phyloP scores from a whole-genome alignment of 805 yeast species.

The Ogataea parapolymorpha region DNA sequence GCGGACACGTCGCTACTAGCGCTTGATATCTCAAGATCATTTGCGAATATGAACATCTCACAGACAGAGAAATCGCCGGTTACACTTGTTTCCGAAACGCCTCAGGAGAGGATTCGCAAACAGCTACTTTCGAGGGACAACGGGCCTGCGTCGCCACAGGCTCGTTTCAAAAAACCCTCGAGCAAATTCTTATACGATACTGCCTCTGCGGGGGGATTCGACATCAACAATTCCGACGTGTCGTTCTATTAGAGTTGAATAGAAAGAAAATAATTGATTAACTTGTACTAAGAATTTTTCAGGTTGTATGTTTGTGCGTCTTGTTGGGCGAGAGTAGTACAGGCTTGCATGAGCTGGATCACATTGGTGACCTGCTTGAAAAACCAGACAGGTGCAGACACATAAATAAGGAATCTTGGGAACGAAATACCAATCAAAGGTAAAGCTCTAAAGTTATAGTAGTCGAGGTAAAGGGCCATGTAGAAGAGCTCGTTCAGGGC shows the following conservation, averaged over 20 bases:
- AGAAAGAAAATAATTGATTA: neutral
- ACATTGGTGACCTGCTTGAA: conserved; percentile 90
- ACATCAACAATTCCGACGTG: conserved; percentile 13
- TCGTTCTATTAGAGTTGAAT: conserved; percentile 16
- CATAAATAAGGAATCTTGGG: conserved; percentile 37
- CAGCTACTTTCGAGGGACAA: conserved; percentile 6
- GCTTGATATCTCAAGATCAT: conserved; percentile 27
- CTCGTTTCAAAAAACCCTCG: conserved; percentile 17
- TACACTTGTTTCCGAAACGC: neutral
- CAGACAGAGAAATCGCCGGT: conserved; percentile 3
- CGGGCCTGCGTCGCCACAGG: conserved; percentile 6
- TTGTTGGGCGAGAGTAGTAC: conserved; percentile 67
- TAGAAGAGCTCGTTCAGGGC: conserved; percentile 92
- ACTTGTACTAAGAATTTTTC: conserved; percentile 25
- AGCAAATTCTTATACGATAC: conserved; percentile 21
- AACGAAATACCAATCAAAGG: conserved; percentile 35
- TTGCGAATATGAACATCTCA: conserved; percentile 29
- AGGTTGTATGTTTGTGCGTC: conserved; percentile 55
- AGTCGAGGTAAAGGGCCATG: conserved; percentile 78
- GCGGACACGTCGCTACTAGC: conserved; percentile 21
- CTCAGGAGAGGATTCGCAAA: conserved; percentile 10
- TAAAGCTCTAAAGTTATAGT: conserved; percentile 49
- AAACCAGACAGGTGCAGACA: conserved; percentile 80
- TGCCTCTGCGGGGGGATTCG: conserved; percentile 15
- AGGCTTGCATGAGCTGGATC: conserved; percentile 85